phyloP scores from a whole-genome alignment of 2,329 filamentous ascomycete genomes.

The Celoporthe dispersa region DNA sequence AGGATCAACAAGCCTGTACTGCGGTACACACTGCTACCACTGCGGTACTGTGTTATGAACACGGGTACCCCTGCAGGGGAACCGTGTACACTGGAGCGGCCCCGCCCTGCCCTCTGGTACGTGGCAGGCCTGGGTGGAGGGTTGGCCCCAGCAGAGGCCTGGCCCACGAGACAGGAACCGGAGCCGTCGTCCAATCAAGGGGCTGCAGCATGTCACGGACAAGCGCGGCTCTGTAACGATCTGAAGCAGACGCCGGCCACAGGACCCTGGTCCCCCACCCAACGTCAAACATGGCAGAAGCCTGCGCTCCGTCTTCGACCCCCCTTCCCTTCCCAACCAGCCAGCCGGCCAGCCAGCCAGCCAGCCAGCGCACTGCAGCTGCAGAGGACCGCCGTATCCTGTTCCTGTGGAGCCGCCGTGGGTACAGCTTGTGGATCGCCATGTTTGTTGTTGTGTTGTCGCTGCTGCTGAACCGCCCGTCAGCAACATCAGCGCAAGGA shows the following conservation, averaged over 20 bases:
- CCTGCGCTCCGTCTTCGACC: not conserved
- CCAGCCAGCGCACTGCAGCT: not conserved
- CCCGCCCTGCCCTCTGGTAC: not conserved
- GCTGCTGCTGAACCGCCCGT: slow-evolving; percentile 3
- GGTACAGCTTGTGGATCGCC: not conserved
- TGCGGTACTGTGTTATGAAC: not conserved
- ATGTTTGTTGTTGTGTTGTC: slow-evolving; percentile 1
- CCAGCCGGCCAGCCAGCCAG: not conserved
- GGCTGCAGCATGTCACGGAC: slow-evolving; percentile 11
- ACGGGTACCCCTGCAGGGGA: not conserved
- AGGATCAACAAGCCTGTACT: slow-evolving; percentile 1
- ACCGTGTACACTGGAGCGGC: not conserved
- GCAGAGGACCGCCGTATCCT: not conserved
- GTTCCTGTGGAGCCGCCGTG: not conserved
- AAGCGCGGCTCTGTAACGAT: slow-evolving; percentile 30
- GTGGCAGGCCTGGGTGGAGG: slow-evolving; percentile 3
- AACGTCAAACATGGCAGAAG: slow-evolving; percentile 24
- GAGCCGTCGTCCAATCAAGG: slow-evolving; percentile 21
- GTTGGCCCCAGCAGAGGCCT: slow-evolving; percentile 1
- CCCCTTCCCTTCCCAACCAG: not conserved
- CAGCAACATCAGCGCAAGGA: slow-evolving; percentile 7
- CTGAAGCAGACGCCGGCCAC: slow-evolving; percentile 27
- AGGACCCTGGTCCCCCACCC: slow-evolving; percentile 15
- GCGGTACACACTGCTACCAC: not conserved
- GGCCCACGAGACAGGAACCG: slow-evolving; percentile 27